Conservation (phyloP, 306 rosid species). For the Quillaja saponaria region DNA sequence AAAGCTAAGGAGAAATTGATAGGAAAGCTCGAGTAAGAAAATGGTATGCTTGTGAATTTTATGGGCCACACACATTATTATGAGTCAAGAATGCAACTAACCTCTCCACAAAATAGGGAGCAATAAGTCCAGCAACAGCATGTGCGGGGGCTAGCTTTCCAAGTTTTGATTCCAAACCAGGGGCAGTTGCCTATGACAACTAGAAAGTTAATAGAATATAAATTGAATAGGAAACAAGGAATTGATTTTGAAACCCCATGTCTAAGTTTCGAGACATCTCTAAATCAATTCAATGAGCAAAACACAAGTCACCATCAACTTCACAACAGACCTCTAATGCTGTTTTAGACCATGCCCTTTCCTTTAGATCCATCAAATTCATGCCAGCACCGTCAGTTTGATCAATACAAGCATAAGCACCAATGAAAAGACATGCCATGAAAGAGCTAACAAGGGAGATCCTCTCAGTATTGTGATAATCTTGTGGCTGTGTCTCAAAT, state of each 20-base stretch:
- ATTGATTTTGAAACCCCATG: background rate
- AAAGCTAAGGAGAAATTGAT: too few species aligned
- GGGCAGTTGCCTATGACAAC: constrained; percentile 75
- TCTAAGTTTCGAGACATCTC: background rate
- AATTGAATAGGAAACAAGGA: constrained; percentile 1
- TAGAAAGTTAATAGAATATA: constrained; percentile 20
- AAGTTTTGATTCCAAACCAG: constrained; percentile 79
- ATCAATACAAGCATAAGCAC: constrained; percentile 79
- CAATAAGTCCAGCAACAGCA: constrained; percentile 76
- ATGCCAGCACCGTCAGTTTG: constrained; percentile 91
- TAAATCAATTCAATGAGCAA: constrained; percentile 12
- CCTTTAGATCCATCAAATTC: constrained; percentile 88
- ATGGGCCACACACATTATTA: too few species aligned
- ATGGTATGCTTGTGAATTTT: too few species aligned
- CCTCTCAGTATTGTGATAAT: constrained; percentile 76
- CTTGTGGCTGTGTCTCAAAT: constrained; percentile 56
- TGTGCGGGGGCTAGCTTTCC: constrained; percentile 84
- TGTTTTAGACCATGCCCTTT: constrained; percentile 65
- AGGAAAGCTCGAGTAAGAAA: too few species aligned
- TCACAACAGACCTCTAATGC: constrained; percentile 65
- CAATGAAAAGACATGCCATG: constrained; percentile 78
- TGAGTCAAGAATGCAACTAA: constrained; percentile 39
- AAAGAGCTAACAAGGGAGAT: constrained; percentile 96
- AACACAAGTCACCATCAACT: constrained; percentile 2
- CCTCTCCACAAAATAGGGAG: constrained; percentile 82